Conservation (phyloP, 371 early-diverging fungal genomes). For the Lichtheimia ornata region DNA sequence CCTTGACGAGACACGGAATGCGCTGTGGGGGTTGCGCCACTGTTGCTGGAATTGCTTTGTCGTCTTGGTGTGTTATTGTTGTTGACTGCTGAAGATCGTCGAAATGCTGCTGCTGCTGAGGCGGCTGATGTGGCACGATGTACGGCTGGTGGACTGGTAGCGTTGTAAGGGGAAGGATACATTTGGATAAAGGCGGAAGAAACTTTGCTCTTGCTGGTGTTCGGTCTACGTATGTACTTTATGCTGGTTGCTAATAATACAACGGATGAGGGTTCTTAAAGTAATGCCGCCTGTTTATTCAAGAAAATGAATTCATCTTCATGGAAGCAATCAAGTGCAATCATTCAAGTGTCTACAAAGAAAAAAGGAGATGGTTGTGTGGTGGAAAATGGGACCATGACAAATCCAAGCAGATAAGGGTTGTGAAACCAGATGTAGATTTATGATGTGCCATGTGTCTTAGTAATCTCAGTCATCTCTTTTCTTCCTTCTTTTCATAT, state of each 20-base stretch:
- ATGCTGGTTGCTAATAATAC: too few species aligned
- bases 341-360: too few species aligned
- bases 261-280: neutral
- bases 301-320: neutral
- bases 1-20: conserved; percentile 39
- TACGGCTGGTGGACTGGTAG: conserved; percentile 24
- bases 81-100: conserved; percentile 17
- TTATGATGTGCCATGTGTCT: too few species aligned
- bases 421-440: too few species aligned
- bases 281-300: neutral
- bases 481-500: conserved; percentile 3
- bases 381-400: too few species aligned
- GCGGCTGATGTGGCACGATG: conserved; percentile 41
- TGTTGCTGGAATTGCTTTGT: conserved; percentile 25
- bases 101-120: conserved; percentile 42
- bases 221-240: too few species aligned
- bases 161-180: conserved; percentile 33
- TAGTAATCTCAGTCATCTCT: neutral
- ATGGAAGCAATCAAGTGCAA: neutral
- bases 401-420: too few species aligned
- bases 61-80: conserved; percentile 10
- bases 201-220: too few species aligned
- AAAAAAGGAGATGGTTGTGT: too few species aligned
- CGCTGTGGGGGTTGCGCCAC: conserved; percentile 13
- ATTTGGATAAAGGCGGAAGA: neutral